phyloP scores from a whole-genome alignment of 2,329 filamentous ascomycete species.

The Neonectria hederae region DNA sequence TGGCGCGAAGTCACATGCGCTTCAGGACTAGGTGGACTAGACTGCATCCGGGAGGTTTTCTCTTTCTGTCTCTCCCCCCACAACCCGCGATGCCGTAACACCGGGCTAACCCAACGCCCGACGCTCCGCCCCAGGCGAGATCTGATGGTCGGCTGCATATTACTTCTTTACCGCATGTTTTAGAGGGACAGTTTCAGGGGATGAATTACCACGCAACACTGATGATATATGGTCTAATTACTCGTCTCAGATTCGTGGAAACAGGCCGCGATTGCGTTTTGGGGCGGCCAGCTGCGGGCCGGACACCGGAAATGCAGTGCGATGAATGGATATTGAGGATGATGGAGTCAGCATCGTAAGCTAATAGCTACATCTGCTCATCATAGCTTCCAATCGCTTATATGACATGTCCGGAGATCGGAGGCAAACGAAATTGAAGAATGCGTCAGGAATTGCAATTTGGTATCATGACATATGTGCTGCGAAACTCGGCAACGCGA shows the following conservation, averaged over 20 bases:
- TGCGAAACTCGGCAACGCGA: background rate
- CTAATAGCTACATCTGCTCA: background rate
- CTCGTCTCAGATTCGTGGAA: conserved; percentile 4
- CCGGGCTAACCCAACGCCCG: background rate
- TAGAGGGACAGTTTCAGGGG: background rate
- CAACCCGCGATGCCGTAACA: too few relatives aligned
- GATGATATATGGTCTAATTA: background rate
- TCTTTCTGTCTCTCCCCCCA: background rate
- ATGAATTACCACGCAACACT: background rate
- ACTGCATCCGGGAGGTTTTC: background rate
- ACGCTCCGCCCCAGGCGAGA: background rate
- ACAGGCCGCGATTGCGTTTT: background rate
- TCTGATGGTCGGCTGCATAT: background rate
- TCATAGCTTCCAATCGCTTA: background rate
- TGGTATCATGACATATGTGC: conserved; percentile 1
- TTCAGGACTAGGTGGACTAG: background rate
- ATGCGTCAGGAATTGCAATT: background rate
- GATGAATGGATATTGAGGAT: background rate
- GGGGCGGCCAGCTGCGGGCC: conserved; percentile 9
- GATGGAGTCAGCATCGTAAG: background rate
- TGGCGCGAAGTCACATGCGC: conserved; percentile 28
- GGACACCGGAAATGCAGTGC: conserved; percentile 1
- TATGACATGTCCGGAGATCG: background rate
- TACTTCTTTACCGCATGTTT: background rate
- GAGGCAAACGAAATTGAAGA: background rate